Conservation (phyloP, 228 moss, liverwort and hornwort species). For the Sphagnum fallax region DNA sequence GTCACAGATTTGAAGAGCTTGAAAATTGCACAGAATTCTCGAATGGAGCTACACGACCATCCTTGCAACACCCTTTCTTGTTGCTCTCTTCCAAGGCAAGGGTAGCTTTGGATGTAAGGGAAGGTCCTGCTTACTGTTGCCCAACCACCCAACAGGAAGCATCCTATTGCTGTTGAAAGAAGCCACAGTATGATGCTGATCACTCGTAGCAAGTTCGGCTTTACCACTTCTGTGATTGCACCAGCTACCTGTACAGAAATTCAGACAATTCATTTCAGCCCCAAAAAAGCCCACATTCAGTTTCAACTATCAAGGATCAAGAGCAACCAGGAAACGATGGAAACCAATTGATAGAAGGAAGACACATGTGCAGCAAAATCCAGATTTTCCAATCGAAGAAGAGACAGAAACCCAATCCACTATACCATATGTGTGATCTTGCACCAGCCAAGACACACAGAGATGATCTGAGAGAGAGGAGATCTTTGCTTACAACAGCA, state of each 20-base stretch:
- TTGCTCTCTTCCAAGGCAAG: slow-evolving; percentile 18
- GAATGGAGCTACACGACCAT: slow-evolving; percentile 39
- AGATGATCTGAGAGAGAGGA: too few relatives aligned
- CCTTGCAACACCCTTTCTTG: slow-evolving; percentile 54
- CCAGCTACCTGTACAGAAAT: slow-evolving; percentile 27
- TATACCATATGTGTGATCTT: too few relatives aligned
- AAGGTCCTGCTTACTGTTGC: slow-evolving; percentile 31
- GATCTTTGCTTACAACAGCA: slow-evolving; percentile 25
- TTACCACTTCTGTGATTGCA: slow-evolving; percentile 14
- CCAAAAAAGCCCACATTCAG: not conserved
- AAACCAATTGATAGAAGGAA: not conserved
- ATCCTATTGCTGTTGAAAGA: slow-evolving; percentile 53
- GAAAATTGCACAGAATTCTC: slow-evolving; percentile 25
- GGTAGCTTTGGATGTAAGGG: slow-evolving; percentile 47
- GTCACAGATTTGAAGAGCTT: slow-evolving; percentile 53
- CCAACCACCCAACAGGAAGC: slow-evolving; percentile 40
- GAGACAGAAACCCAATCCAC: not conserved
- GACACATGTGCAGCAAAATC: not conserved
- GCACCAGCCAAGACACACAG: too few relatives aligned
- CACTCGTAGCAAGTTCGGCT: slow-evolving; percentile 11
- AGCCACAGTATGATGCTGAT: slow-evolving; percentile 29
- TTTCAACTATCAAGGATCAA: not conserved
- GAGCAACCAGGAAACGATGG: not conserved
- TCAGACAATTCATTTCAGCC: not conserved
- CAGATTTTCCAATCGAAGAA: not conserved